Percentiles rank a stretch among this genome's conserved stretches.
These are phyloP conservation scores for Kodamaea kakaduensis DNA, from an alignment of 805 yeast species.

Conservation along the genomic window DNA sequence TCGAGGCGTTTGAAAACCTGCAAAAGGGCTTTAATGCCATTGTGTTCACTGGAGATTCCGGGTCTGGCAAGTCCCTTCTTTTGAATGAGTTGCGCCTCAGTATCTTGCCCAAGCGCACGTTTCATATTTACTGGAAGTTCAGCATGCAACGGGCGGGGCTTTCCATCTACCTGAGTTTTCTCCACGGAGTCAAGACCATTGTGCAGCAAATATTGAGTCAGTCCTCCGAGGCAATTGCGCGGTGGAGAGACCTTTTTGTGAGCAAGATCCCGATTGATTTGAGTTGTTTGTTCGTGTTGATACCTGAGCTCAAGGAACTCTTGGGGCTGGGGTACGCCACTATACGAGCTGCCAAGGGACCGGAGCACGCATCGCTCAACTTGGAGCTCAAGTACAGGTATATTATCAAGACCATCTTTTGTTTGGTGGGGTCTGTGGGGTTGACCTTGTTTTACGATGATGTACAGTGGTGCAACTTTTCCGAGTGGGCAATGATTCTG, in stretches of 20 bases:
- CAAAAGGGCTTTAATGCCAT: slow-evolving; percentile 18
- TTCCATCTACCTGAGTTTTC: slow-evolving; percentile 32
- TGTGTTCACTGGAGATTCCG: slow-evolving; percentile 39
- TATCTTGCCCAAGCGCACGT: slow-evolving; percentile 28
- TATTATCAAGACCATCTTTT: slow-evolving; percentile 39
- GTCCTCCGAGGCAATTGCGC: slow-evolving; percentile 28
- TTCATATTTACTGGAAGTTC: slow-evolving; percentile 31
- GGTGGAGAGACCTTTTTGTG: slow-evolving; percentile 40
- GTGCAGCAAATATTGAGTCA: slow-evolving; percentile 40
- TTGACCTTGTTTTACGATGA: slow-evolving; percentile 46
- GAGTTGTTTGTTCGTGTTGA: slow-evolving; percentile 33
- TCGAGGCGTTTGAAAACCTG: slow-evolving; percentile 9
- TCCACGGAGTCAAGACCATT: slow-evolving; percentile 36
- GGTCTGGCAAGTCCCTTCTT: slow-evolving; percentile 45
- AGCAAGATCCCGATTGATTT: slow-evolving; percentile 40
- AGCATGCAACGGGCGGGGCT: slow-evolving; percentile 23
- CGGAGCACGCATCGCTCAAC: slow-evolving; percentile 20
- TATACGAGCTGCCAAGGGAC: slow-evolving; percentile 6
- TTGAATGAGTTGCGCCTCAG: slow-evolving; percentile 35
- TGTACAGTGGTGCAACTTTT: slow-evolving; percentile 39
- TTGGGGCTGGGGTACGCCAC: slow-evolving; percentile 40
- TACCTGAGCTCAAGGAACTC: slow-evolving; percentile 43
- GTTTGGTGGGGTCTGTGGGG: slow-evolving; percentile 40
- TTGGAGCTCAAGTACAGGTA: slow-evolving; percentile 40
- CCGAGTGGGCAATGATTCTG: slow-evolving; percentile 25